phyloP scores from a whole-genome alignment of 208 protist genomes.

The Crithidia brevicula region DNA sequence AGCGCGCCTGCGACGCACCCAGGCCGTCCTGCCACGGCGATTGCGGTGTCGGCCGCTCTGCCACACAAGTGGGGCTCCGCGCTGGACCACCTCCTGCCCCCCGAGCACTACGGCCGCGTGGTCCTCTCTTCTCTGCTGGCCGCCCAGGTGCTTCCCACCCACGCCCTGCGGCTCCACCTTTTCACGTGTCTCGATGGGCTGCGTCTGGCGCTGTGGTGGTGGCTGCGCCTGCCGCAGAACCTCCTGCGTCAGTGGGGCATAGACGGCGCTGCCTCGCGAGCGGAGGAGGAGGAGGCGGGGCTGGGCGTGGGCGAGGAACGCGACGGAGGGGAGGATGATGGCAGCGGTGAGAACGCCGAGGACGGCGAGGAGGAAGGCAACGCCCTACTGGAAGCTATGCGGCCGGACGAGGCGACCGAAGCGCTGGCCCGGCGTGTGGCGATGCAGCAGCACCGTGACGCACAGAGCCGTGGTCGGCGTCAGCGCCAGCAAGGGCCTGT shows the following conservation, averaged over 20 bases:
- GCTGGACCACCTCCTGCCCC: slow-evolving; percentile 33
- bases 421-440: slow-evolving; percentile 17
- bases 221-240: slow-evolving; percentile 47
- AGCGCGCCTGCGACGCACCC: neutral
- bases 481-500: slow-evolving; percentile 12
- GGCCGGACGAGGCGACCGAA: slow-evolving; percentile 21
- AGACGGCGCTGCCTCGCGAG: slow-evolving; percentile 23
- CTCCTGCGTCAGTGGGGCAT: slow-evolving; percentile 54
- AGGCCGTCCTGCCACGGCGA: neutral
- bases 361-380: slow-evolving; percentile 27
- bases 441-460: neutral
- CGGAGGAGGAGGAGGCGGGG: slow-evolving; percentile 21
- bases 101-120: slow-evolving; percentile 29
- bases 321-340: slow-evolving; percentile 6
- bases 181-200: slow-evolving; percentile 43
- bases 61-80: slow-evolving; percentile 25
- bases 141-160: slow-evolving; percentile 52
- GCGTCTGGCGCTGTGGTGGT: slow-evolving; percentile 68
- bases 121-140: slow-evolving; percentile 42
- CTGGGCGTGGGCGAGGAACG: slow-evolving; percentile 1
- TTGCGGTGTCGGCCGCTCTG: neutral
- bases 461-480: neutral
- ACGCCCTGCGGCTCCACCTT: slow-evolving; percentile 33
- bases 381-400: slow-evolving; percentile 17
- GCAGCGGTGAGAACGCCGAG: slow-evolving; percentile 27